Evolutionary conservation across 306 rosid species (phyloP), one percentile per base, ranked within the genome.

Genomic region (Trichosanthes cucumerina): DNA sequence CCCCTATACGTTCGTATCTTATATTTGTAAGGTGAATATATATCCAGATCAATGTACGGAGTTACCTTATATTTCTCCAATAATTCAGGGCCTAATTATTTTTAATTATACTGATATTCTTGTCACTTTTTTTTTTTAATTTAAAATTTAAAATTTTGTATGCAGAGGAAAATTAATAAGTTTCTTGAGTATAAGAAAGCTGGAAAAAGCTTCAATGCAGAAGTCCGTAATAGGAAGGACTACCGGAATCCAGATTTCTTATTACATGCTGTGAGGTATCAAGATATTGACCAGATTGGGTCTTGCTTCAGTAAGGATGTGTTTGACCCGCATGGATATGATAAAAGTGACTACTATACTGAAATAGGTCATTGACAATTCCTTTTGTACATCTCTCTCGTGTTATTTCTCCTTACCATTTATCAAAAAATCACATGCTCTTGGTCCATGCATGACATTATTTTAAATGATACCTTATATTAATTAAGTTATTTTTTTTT

Each of bases 291-390:
- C 84, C 91, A 96, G 82, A 88, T 88, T 79, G 98, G 99, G 14
- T 92, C 98, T 85, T 96, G 99, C 89, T 92, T 96, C 93, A 86
- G 91, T 81, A 92, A 90, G 89, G 98, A 92, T 79, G 96, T 96
- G 79, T 96, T 96, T 80, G 93, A 96, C 81, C 99, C 98, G 70
- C 99, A 96, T 77, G 98, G 98, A 86, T 96, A 87, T 80, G 93
- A 92, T 81, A 78, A 87, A 78, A 90, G 93, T 11, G 96, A 92
- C 91, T 96, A 85, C 88, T 96, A 80, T 82, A 89, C 86, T 78
- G 92, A 91, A 88, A 90, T 96, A 87, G 99, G 99, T 96, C 63
- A 39, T 28, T 77, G 53, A 12, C 85, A 76, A 78, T 71, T 79
- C 81, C 84, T 84, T 82, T 4, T 78, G 80, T 52, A 15, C 9